A percentile compares a stretch with the other conserved stretches of the same genome.
Evolutionary conservation across 1,139 yeast genomes (phyloP).

Genomic region (Lodderomyces jiufengensis): DNA sequence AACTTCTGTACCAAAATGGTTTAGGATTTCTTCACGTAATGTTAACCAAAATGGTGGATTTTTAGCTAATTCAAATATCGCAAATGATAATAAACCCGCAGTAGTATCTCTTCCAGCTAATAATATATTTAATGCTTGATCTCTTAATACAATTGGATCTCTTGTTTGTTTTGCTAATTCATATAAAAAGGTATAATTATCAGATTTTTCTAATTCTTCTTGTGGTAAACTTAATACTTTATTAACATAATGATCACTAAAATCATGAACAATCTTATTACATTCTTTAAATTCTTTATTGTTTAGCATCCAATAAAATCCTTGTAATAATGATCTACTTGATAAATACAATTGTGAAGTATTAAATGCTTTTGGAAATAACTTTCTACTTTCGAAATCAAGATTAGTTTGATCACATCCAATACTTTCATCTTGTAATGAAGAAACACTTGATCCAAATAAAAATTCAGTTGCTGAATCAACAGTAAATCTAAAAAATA

Average conservation of each 20-base stretch:
- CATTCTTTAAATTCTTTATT: conserved; percentile 21
- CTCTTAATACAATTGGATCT: conserved; percentile 39
- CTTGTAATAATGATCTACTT: conserved; percentile 27
- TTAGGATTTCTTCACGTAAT: conserved; percentile 30
- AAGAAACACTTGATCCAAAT: conserved; percentile 35
- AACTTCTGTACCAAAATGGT: conserved; percentile 23
- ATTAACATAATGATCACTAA: conserved; percentile 26
- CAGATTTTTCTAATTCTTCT: conserved; percentile 26
- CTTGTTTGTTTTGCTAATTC: conserved; percentile 45
- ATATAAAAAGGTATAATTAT: conserved; percentile 38
- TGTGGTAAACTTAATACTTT: conserved; percentile 26
- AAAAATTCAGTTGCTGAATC: conserved; percentile 43
- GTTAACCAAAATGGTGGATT: conserved; percentile 34
- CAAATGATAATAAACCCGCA: too few species aligned
- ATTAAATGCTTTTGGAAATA: conserved; percentile 30
- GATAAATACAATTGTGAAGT: conserved; percentile 28
- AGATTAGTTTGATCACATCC: conserved; percentile 18
- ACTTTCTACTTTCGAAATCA: conserved; percentile 17
- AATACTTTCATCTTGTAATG: conserved; percentile 29
- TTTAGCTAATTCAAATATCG: conserved; percentile 41
- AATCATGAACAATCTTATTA: conserved; percentile 24
- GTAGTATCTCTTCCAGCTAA: conserved; percentile 48
- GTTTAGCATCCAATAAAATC: conserved; percentile 24
- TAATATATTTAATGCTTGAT: conserved; percentile 43
- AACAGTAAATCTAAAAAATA: conserved; percentile 35